These are phyloP conservation scores for Populus ilicifolia DNA, from an alignment of 345 rosid species.

Conservation along the genomic window DNA sequence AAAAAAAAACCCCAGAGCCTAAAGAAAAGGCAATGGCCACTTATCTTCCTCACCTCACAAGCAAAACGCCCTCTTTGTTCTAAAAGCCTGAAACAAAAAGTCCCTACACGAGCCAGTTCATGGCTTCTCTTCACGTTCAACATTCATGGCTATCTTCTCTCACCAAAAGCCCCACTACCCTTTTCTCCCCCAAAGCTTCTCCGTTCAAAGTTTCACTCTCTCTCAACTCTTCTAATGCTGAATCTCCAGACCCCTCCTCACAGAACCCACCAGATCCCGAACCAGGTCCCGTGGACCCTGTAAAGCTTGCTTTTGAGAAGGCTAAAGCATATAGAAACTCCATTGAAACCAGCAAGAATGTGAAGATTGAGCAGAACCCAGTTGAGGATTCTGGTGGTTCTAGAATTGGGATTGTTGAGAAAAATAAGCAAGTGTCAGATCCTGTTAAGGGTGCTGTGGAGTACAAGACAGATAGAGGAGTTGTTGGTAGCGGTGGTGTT, in stretches of 20 bases:
- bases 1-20: not conserved
- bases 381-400: constrained; percentile 7
- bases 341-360: not conserved
- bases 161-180: constrained; percentile 22
- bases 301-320: constrained; percentile 68
- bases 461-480: constrained; percentile 37
- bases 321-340: constrained; percentile 51
- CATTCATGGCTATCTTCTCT: constrained; percentile 41
- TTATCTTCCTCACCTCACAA: not conserved
- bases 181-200: constrained; percentile 26
- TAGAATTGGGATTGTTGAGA: not conserved
- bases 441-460: constrained; percentile 42
- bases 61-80: too few species aligned
- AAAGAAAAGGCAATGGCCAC: not conserved
- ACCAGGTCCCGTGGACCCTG: constrained; percentile 41
- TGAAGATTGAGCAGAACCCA: not conserved
- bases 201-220: constrained; percentile 33
- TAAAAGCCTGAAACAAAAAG: not conserved
- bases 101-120: not conserved
- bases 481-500: constrained; percentile 5
- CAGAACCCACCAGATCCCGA: constrained; percentile 18
- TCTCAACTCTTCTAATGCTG: constrained; percentile 21
- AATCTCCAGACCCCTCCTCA: constrained; percentile 23
- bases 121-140: constrained; percentile 22
- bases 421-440: constrained; percentile 22